Evolutionary conservation across 495 filamentous ascomycete genomes (phyloP), one percentile per base, ranked within the genome.

Genomic region (Clavariopsis aquatica): DNA sequence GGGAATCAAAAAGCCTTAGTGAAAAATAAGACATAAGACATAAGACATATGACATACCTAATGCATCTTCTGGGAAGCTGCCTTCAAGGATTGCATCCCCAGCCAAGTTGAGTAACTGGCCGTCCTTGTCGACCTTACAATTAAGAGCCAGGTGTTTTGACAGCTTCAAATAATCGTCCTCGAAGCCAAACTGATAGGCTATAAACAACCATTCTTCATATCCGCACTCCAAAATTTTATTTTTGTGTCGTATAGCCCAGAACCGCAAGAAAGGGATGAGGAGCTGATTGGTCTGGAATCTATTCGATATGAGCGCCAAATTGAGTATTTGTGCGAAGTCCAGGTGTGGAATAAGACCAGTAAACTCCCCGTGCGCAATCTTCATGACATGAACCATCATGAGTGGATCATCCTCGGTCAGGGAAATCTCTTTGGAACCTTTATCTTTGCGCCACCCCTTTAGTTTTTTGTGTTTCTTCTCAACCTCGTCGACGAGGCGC

Each of bases 161-260:
- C 10, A 67, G 29, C 15, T 17, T 19, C 22, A 36, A 4, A 43
- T 62, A 67, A 22, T 57, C 53, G 34, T 49, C 52, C 64, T 67
- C 57, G 13, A 12, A 52, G 8, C 64, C 64, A 53, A 67, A 67
- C 36, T 62, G 57, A 27, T 57, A 57, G 19, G 64, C 64, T 12
- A 67, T 31, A 20, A 56, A 62, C 36, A 67, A 15, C 57, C 51
- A 62, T 23, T 57, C 17, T 41, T 67, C 64, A 15, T 22, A 36
- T 5, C 64, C 64, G 1, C 19, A 2, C 5, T 28, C n/a, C 43
- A 62, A n/a, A 9, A 62, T 19, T 13, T 29, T 26, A 12, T 23
- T 6, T 12, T 29, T 15, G 31, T 46, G 43, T 3, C 20, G 57
- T 3, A 13, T 8, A 7, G 41, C 20, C 64, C 64, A 67, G 1